Conservation (phyloP, 2,329 filamentous ascomycete genomes). For the Ilyonectria mors-panacis region DNA sequence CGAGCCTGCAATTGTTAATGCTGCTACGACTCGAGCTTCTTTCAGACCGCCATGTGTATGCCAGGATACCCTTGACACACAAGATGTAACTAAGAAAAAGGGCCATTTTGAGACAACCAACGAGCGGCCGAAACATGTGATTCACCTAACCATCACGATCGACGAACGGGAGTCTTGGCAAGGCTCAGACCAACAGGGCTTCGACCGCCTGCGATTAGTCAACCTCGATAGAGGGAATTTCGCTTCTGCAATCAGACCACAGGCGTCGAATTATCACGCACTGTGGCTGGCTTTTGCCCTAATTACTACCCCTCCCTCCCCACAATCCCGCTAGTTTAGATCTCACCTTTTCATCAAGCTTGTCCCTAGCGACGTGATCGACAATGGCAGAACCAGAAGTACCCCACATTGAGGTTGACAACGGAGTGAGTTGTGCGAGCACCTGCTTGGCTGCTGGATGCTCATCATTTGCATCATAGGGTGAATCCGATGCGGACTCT, state of each 20-base stretch:
- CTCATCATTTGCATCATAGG: not conserved
- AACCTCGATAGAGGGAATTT: not conserved
- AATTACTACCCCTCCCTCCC: not conserved
- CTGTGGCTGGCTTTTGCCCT: not conserved
- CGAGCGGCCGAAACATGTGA: no score
- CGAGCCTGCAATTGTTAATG: no score
- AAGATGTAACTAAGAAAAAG: no score
- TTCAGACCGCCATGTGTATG: no score
- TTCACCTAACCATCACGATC: not conserved
- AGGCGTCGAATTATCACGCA: not conserved
- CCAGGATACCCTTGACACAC: no score
- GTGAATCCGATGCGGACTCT: not conserved
- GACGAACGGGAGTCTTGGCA: not conserved
- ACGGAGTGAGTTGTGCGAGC: not conserved
- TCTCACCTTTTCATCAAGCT: not conserved
- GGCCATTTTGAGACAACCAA: no score
- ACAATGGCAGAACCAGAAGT: not conserved
- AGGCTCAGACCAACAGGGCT: not conserved
- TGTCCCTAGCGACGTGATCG: not conserved
- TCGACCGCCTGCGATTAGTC: not conserved
- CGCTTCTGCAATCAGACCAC: not conserved
- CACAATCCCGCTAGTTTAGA: not conserved
- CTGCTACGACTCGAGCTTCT: no score
- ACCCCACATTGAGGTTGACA: not conserved
- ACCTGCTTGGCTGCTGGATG: not conserved